Base-by-base conservation (phyloP, 2,329 filamentous ascomycete genomes). In the Botrytis fabae region DNA sequence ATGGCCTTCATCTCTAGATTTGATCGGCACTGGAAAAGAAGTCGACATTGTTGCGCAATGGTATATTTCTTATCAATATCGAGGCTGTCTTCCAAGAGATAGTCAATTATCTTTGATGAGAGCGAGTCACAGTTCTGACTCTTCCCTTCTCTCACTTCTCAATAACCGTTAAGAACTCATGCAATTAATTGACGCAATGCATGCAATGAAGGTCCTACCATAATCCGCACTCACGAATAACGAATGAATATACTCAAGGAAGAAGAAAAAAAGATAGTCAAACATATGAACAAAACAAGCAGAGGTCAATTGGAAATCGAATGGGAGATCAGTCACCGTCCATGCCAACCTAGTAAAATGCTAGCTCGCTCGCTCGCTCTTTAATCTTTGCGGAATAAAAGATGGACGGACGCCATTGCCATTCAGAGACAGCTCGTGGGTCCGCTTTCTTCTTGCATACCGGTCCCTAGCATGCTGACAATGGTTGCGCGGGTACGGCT, bases 41-140 rank as follows among this genome's bases (percentile, higher is more conserved):
- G 79, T 77, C 79, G 79, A 77, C 79, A 81, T 81, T 9, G 65
- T 74, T 72, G 57, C 22, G 51, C 25, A n/a, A n/a, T 32, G 20
- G 28, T 57, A 59, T 44, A 18, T 42, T 32, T 20, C 48, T 57
- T 28, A 68, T 54, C 64, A 57, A 12, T 28, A n/a, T 32, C 64
- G 28, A 69, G 25, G n/a, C n/a, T n/a, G n/a, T 42, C 25, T 46
- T 60, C 10, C 20, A 32, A 46, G 40, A 40, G 38, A 61, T 44
- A n/a, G 9, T 25, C 32, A 18, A 28, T 44, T 59, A 16, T 42
- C 8, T 32, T 59, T 69, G 51, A 69, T 44, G 42, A 54, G 59
- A 64, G 32, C 51, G 59, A 64, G 32, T 59, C 59, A 35, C 42
- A 28, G n/a, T 66, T 38, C 8, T 38, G 28, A 66, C 22, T 71